Conservation (phyloP, 2,329 filamentous ascomycete species). For the Clonostachys solani region DNA sequence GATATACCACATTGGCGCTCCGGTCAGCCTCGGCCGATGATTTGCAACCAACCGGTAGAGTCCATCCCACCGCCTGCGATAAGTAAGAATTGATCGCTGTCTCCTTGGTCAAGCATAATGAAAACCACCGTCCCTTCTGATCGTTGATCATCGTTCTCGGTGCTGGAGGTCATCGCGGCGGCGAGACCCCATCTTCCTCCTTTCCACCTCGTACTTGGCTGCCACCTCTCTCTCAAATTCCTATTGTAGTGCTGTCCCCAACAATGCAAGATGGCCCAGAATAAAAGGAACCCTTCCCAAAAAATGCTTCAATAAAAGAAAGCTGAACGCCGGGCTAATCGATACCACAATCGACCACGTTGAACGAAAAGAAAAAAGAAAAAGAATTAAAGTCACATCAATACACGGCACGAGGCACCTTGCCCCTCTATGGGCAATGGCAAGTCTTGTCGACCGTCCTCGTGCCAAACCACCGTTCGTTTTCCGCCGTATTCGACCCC, state of each 20-base stretch:
- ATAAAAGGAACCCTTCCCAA: background rate
- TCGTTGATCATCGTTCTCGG: too few relatives aligned
- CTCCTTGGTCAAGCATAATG: too few relatives aligned
- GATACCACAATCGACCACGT: background rate
- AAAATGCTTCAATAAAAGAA: background rate
- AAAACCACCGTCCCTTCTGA: too few relatives aligned
- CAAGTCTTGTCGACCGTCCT: background rate
- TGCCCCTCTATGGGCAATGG: background rate
- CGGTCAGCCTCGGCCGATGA: too few relatives aligned
- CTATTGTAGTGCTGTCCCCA: background rate
- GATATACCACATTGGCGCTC: too few relatives aligned
- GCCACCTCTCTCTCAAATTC: too few relatives aligned
- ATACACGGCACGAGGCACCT: background rate
- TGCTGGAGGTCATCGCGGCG: too few relatives aligned
- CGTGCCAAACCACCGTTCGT: background rate
- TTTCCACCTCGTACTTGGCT: too few relatives aligned
- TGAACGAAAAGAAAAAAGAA: slow-evolving; percentile 8
- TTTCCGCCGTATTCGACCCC: background rate
- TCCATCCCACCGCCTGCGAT: too few relatives aligned
- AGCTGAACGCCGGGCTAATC: background rate
- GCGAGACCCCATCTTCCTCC: too few relatives aligned
- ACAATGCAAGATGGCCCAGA: background rate
- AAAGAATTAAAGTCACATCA: slow-evolving; percentile 15
- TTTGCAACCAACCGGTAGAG: too few relatives aligned
- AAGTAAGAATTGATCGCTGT: too few relatives aligned